Percentiles rank a stretch among this genome's conserved stretches.
These are phyloP conservation scores for Cladosporium velox DNA, from an alignment of 2,329 filamentous ascomycete species.

Conservation along the genomic window DNA sequence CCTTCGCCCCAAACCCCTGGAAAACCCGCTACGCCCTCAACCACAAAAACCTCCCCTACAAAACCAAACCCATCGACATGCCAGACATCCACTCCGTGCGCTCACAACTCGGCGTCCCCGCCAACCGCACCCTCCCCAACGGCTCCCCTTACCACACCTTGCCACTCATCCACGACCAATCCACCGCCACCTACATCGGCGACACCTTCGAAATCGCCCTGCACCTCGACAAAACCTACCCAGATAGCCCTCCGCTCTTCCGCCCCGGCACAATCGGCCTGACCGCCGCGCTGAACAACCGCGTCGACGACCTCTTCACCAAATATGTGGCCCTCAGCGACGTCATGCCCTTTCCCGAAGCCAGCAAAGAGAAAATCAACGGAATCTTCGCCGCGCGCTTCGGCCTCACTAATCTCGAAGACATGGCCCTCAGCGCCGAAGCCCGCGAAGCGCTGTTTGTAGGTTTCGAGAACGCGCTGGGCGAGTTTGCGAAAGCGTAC, in stretches of 20 bases:
- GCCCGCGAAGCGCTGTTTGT: constrained; percentile 42
- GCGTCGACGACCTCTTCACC: constrained; percentile 58
- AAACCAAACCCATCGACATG: constrained; percentile 56
- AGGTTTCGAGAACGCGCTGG: constrained; percentile 47
- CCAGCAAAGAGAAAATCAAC: constrained; percentile 46
- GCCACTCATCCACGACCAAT: constrained; percentile 56
- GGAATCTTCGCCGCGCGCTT: constrained; percentile 54
- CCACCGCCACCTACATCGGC: constrained; percentile 49
- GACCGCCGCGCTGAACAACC: constrained; percentile 54
- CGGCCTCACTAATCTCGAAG: constrained; percentile 35
- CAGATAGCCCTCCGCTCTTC: constrained; percentile 51
- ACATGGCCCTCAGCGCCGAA: constrained; percentile 39
- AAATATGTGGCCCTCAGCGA: constrained; percentile 46
- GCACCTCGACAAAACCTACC: constrained; percentile 58
- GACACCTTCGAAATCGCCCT: constrained; percentile 68
- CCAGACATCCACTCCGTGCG: constrained; percentile 56
- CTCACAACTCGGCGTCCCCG: constrained; percentile 46
- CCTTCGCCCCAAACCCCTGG: constrained; percentile 54
- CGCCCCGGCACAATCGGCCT: constrained; percentile 39
- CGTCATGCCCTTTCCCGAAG: constrained; percentile 54
- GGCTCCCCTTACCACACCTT: constrained; percentile 63
- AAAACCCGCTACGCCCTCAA: constrained; percentile 55
- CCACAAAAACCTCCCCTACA: constrained; percentile 51
- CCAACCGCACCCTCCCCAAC: constrained; percentile 58
- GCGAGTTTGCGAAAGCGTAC: constrained; percentile 48